These are phyloP conservation scores for Backusella tuberculispora DNA, from an alignment of 192 early-diverging fungal genomes.

Conservation along the genomic window DNA sequence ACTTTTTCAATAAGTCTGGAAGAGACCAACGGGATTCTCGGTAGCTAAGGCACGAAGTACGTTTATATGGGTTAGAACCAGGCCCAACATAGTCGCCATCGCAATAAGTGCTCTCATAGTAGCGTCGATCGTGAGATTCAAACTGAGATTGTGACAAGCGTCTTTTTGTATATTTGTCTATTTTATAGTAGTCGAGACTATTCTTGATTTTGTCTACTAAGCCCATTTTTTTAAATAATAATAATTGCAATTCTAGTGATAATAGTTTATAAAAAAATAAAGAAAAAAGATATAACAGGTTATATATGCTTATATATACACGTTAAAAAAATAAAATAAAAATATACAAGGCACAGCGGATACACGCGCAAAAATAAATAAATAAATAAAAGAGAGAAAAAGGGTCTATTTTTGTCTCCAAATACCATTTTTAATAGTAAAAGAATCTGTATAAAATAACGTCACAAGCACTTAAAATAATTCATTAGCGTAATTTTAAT, in stretches of 20 bases:
- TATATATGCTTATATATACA: no score
- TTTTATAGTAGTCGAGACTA: conserved; percentile 21
- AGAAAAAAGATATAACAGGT: not conserved
- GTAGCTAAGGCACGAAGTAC: not conserved
- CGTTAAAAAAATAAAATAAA: no score
- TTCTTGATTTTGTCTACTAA: conserved; percentile 27
- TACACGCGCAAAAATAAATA: no score
- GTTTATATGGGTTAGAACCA: not conserved
- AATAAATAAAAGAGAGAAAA: no score
- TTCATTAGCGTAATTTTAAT: no score
- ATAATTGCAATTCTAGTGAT: not conserved
- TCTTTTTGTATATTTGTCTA: conserved; percentile 42
- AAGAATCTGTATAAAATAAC: no score
- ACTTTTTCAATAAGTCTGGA: conserved; percentile 16
- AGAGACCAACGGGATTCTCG: conserved; percentile 16
- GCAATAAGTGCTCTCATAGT: conserved; percentile 31
- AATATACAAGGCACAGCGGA: no score
- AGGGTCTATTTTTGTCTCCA: no score
- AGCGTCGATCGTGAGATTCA: conserved; percentile 26
- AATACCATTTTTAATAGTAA: no score
- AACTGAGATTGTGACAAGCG: conserved; percentile 37
- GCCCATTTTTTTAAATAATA: conserved; percentile 44
- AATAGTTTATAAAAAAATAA: not conserved
- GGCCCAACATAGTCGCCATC: conserved; percentile 34
- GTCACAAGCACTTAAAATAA: no score